These are phyloP conservation scores for Parachlorella kessleri DNA, from an alignment of 139 green algal genomes.

Conservation along the genomic window DNA sequence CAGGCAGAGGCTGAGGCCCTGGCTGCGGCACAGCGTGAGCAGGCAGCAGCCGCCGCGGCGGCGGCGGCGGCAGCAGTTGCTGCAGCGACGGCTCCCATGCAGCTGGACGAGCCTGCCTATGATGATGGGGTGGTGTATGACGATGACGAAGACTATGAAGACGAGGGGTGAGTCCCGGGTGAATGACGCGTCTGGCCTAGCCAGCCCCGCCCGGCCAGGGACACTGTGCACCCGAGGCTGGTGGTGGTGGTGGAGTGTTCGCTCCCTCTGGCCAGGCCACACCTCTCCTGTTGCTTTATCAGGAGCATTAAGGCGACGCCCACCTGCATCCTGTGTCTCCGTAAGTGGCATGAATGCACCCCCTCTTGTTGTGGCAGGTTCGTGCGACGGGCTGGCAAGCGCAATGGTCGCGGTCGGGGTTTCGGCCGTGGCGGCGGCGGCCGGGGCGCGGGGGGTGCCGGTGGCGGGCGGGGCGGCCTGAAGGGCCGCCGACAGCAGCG, in stretches of 20 bases:
- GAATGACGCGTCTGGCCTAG: too few relatives aligned
- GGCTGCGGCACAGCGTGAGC: not conserved
- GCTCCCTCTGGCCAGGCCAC: too few relatives aligned
- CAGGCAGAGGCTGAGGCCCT: not conserved
- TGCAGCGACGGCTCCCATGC: not conserved
- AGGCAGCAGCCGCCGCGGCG: not conserved
- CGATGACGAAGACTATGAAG: constrained; percentile 49
- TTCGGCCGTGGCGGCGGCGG: not conserved
- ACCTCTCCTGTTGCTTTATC: not conserved
- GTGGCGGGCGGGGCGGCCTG: not conserved
- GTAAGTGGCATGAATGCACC: too few relatives aligned
- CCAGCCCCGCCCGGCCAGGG: too few relatives aligned
- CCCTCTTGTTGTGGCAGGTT: constrained; percentile 27
- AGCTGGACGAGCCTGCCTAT: not conserved
- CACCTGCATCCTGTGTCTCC: not conserved
- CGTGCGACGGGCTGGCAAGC: constrained; percentile 20
- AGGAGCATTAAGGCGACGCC: not conserved
- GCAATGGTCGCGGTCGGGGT: not conserved
- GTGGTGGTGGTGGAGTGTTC: too few relatives aligned
- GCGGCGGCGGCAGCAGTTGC: not conserved
- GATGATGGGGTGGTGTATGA: constrained; percentile 17
- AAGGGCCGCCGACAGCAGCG: constrained; percentile 6
- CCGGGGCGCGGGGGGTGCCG: constrained; percentile 9
- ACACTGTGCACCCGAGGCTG: too few relatives aligned
- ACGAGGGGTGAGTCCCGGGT: constrained; percentile 18